Percentiles rank a stretch among this genome's conserved stretches.
These are phyloP conservation scores for Psilocybe azurescens DNA, from an alignment of 768 basidiomycete genomes.

Conservation along the genomic window DNA sequence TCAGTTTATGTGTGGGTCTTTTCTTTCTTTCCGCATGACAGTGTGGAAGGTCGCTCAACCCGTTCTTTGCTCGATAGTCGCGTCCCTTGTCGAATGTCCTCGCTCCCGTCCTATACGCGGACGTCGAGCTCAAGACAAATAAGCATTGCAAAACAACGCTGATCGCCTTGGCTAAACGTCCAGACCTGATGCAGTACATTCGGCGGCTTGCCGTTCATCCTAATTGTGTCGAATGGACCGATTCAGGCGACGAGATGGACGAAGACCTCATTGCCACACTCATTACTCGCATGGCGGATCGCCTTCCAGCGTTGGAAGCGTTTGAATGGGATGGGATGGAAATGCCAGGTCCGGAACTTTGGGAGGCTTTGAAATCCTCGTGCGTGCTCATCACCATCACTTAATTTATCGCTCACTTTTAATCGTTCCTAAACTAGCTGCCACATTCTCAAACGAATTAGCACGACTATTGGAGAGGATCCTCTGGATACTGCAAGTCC, in stretches of 20 bases:
- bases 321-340: conserved; percentile 46
- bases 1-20: conserved; percentile 33
- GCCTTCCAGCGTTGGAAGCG: conserved; percentile 27
- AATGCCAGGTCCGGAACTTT: conserved; percentile 38
- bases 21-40: not conserved
- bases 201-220: conserved; percentile 33
- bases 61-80: conserved; percentile 28
- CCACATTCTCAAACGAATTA: conserved; percentile 37
- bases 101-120: conserved; percentile 34
- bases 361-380: conserved; percentile 38
- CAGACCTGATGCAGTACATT: conserved; percentile 35
- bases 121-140: conserved; percentile 41
- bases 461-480: conserved; percentile 39
- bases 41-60: not conserved
- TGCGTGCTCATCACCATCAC: conserved; percentile 19
- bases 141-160: conserved; percentile 36
- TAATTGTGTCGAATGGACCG: conserved; percentile 39
- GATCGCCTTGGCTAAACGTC: conserved; percentile 52
- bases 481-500: conserved; percentile 36
- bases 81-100: conserved; percentile 31
- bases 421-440: conserved; percentile 28
- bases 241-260: conserved; percentile 36
- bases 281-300: conserved; percentile 31
- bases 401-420: conserved; percentile 1
- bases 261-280: conserved; percentile 35